Percentiles rank a stretch among this genome's conserved stretches.
Evolutionary conservation across 2,329 filamentous ascomycete species (phyloP).

Genomic region (Calonectria honghensis): DNA sequence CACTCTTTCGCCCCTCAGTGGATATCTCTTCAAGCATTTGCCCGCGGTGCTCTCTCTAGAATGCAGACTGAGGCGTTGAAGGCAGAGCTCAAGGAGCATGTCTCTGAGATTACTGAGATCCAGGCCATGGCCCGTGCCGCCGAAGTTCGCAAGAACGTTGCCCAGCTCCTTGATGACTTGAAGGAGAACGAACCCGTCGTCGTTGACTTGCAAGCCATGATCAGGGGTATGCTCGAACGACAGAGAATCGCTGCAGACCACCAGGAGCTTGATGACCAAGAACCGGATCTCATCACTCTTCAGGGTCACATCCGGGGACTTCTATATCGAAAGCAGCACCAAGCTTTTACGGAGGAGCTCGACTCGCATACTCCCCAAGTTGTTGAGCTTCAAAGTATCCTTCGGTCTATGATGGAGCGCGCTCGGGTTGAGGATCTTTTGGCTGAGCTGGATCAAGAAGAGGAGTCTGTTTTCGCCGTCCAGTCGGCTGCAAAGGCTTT

Average conservation of each 20-base stretch:
- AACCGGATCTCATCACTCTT: constrained; percentile 74
- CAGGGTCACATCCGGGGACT: constrained; percentile 82
- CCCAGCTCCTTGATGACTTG: constrained; percentile 69
- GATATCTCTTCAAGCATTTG: constrained; percentile 65
- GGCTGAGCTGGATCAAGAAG: constrained; percentile 86
- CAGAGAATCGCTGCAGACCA: constrained; percentile 68
- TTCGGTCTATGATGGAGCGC: constrained; percentile 86
- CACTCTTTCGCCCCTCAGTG: constrained; percentile 69
- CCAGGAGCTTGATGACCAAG: constrained; percentile 75
- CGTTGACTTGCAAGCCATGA: constrained; percentile 73
- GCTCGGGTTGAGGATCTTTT: constrained; percentile 84
- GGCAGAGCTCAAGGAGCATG: constrained; percentile 68
- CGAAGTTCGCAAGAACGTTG: constrained; percentile 71
- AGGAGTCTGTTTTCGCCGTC: constrained; percentile 83
- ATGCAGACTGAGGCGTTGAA: constrained; percentile 66
- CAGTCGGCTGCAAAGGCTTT: constrained; percentile 85
- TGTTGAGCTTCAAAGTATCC: constrained; percentile 82
- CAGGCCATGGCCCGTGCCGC: constrained; percentile 73
- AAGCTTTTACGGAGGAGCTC: constrained; percentile 80
- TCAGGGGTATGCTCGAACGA: constrained; percentile 78
- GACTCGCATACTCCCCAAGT: constrained; percentile 80
- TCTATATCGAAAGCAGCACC: constrained; percentile 76
- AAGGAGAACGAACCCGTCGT: constrained; percentile 67
- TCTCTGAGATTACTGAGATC: constrained; percentile 66
- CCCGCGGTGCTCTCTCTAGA: constrained; percentile 70